Percentiles rank a stretch among this genome's conserved stretches.
phyloP scores from a whole-genome alignment of 192 early-diverging fungal species.

The Entomortierella lignicola region DNA sequence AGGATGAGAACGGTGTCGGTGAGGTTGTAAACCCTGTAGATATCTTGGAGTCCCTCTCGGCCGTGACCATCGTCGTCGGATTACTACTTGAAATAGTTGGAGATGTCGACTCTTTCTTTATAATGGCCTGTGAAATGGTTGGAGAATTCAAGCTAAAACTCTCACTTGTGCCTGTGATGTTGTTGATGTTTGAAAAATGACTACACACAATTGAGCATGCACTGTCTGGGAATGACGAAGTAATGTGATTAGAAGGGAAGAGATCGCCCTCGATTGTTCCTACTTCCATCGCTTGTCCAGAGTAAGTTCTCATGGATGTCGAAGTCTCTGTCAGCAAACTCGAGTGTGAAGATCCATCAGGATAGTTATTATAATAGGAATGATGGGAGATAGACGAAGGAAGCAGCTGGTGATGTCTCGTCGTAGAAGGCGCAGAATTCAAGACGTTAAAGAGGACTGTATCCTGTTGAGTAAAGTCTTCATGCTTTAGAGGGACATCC shows the following conservation, averaged over 20 bases:
- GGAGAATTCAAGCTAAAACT: not conserved
- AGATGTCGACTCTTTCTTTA: not conserved
- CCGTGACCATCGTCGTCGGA: no score
- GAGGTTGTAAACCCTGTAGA: not conserved
- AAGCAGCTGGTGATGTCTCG: not conserved
- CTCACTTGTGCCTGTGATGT: not conserved
- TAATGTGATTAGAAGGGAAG: not conserved
- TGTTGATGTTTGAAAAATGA: not conserved
- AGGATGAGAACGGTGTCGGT: not conserved
- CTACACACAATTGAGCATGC: not conserved
- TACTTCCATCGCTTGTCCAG: not conserved
- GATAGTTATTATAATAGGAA: no score
- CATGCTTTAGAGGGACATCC: not conserved
- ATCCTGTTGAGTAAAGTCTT: not conserved
- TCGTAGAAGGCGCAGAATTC: not conserved
- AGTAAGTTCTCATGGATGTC: not conserved
- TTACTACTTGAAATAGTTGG: not conserved
- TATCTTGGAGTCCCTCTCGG: not conserved
- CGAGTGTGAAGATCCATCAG: not conserved
- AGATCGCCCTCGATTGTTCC: not conserved
- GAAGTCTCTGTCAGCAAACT: not conserved
- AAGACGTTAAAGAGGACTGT: not conserved
- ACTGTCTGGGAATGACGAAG: constrained; percentile 9
- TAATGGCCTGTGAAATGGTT: not conserved
- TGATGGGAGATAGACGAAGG: not conserved